Base-by-base conservation (phyloP, 176 grass and related monocot species). In the Puccinellia tenuiflora region DNA sequence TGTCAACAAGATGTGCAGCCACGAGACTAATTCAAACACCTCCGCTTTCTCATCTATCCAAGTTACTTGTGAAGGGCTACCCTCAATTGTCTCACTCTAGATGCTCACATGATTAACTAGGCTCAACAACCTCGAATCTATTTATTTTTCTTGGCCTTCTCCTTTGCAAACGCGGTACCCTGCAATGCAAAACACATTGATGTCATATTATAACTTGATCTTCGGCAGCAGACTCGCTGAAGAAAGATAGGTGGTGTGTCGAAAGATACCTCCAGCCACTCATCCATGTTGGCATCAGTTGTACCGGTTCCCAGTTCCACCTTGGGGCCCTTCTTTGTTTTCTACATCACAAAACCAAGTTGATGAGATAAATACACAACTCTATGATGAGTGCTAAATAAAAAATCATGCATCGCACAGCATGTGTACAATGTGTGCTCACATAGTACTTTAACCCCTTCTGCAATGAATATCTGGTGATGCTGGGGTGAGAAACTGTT, bases 251-350 rank as follows among this genome's bases (percentile, higher is more conserved):
- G 29, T 34, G 53, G 42, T 39, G 21, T 3, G 18, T 37, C 67
- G 8, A 21, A 67, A 14, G 30, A 66, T 85, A 99, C 96, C 93
- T 99, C 84, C 69, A 99, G 87, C 96, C 96, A 99, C 72, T 99
- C 96, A 78, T 99, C 96, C 42, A 99, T 93, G 48, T 89, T 80
- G 52, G 93, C 87, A 52, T 96, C 96, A 52, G 87, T 91, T 20
- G 84, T 88, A 84, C 87, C 82, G 17, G 96, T 99, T 81, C 96
- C 96, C 8, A 89, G 83, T 80, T 99, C 96, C 61, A 99, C 91
- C 89, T 99, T 99, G 21, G 89, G 91, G 28, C 73, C 65, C 74
- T 89, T 99, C 89, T 94, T 96, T 1, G 93, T 92, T 99, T 96
- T 99, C 96, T 99, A 61, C 67, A 78, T 4, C 25, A 69, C 50